phyloP scores from a whole-genome alignment of 2,329 filamentous ascomycete species.

The Penicillium oxalicum region DNA sequence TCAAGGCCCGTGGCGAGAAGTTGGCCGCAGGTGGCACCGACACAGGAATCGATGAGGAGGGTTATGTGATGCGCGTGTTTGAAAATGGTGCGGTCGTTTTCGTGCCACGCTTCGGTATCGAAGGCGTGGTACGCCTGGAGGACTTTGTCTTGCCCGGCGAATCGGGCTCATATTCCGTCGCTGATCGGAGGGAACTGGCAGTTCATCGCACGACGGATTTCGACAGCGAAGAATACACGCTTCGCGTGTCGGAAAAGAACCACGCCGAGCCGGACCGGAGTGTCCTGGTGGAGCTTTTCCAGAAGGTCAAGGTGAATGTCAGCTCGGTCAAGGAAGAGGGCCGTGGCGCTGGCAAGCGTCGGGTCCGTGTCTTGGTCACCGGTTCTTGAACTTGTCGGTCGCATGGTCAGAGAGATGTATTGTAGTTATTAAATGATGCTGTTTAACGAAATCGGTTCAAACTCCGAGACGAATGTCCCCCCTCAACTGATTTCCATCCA shows the following conservation, averaged over 20 bases:
- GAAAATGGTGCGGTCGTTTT: constrained; percentile 96
- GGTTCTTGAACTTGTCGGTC: constrained; percentile 11
- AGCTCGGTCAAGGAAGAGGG: constrained; percentile 84
- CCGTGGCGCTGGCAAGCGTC: constrained; percentile 83
- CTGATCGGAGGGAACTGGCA: constrained; percentile 30
- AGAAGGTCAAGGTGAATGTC: constrained; percentile 83
- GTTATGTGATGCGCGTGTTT: constrained; percentile 95
- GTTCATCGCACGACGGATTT: constrained; percentile 66
- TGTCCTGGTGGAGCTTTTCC: constrained; percentile 72
- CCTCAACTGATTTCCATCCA: too few relatives aligned
- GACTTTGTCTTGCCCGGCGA: constrained; percentile 69
- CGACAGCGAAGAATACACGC: constrained; percentile 76
- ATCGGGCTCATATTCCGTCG: constrained; percentile 25
- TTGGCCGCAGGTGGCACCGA: constrained; percentile 31
- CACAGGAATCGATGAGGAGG: constrained; percentile 66
- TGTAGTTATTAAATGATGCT: too few relatives aligned
- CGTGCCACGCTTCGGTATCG: constrained; percentile 91
- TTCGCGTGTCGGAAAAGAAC: constrained; percentile 54
- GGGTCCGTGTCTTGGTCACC: constrained; percentile 41
- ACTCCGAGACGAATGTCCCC: too few relatives aligned
- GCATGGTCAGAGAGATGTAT: too few relatives aligned
- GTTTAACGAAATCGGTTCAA: too few relatives aligned
- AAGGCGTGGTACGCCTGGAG: constrained; percentile 78
- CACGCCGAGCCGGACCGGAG: constrained; percentile 34
- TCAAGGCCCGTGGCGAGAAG: constrained; percentile 63